Evolutionary conservation across 495 filamentous ascomycete species (phyloP).

Genomic region (Trichoderma asperelloides): DNA sequence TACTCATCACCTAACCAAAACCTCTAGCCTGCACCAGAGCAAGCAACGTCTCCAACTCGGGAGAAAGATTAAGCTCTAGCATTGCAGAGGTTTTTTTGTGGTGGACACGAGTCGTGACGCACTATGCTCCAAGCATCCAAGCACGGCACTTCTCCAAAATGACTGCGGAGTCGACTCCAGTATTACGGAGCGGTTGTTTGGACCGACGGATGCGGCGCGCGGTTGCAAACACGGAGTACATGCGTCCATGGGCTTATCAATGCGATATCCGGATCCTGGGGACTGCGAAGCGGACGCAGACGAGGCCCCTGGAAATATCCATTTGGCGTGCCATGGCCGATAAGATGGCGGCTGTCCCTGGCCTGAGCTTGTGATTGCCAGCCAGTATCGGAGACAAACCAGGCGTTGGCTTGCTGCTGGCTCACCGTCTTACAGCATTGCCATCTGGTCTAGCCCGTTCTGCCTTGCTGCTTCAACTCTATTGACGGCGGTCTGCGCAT

Average conservation of each 20-base stretch:
- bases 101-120: not conserved
- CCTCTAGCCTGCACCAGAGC: not conserved
- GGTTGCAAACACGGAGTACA: too few species aligned
- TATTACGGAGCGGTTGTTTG: not conserved
- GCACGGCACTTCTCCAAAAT: not conserved
- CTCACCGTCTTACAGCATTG: too few species aligned
- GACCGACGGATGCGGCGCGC: too few species aligned
- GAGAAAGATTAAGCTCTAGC: conserved; percentile 3
- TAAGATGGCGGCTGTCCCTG: not conserved
- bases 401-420: not conserved
- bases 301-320: not conserved
- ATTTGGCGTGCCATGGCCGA: not conserved
- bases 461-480: not conserved
- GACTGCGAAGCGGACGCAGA: not conserved
- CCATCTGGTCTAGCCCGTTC: too few species aligned
- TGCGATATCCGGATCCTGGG: not conserved
- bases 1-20: conserved; percentile 1
- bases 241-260: not conserved
- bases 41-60: not conserved
- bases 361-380: not conserved
- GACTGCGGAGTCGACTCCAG: conserved; percentile 4
- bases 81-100: not conserved
- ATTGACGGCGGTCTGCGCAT: too few species aligned
- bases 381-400: not conserved
- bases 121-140: conserved; percentile 6